A percentile compares a stretch with the other conserved stretches of the same genome.
These are phyloP conservation scores for Tetracladium setigerum DNA, from an alignment of 495 filamentous ascomycete species.

Conservation along the genomic window DNA sequence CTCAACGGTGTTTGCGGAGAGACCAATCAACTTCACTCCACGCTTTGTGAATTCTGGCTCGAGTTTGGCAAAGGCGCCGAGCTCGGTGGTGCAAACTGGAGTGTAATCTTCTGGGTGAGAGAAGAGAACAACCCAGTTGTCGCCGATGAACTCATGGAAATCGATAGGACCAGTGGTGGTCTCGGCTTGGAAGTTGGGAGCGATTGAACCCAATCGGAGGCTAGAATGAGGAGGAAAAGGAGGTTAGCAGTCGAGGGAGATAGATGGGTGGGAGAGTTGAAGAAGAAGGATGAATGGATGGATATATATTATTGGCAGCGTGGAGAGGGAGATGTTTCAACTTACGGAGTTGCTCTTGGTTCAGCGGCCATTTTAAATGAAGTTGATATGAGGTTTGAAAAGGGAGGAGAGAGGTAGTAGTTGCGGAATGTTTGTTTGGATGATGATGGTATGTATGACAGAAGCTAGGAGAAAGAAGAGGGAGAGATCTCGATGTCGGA, in stretches of 20 bases:
- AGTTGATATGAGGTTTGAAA: neutral
- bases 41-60: conserved; percentile 94
- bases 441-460: too few relatives aligned
- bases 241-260: conserved; percentile 15
- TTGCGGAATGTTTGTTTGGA: neutral
- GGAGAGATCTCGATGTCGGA: too few relatives aligned
- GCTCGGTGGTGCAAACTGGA: conserved; percentile 96
- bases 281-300: neutral
- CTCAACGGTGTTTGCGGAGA: conserved; percentile 73
- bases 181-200: conserved; percentile 90
- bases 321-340: conserved; percentile 8
- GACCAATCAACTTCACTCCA: conserved; percentile 90
- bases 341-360: conserved; percentile 16
- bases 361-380: conserved; percentile 10
- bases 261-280: neutral
- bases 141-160: conserved; percentile 94
- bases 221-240: conserved; percentile 30
- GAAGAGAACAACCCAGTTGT: conserved; percentile 94
- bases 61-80: conserved; percentile 93
- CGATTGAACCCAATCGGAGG: conserved; percentile 82
- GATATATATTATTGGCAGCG: neutral
- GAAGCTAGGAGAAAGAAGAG: too few relatives aligned
- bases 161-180: conserved; percentile 88
- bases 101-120: conserved; percentile 94
- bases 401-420: neutral